A percentile compares a stretch with the other conserved stretches of the same genome.
Conservation (phyloP, 2,329 filamentous ascomycete species). For the Capronia americana region DNA sequence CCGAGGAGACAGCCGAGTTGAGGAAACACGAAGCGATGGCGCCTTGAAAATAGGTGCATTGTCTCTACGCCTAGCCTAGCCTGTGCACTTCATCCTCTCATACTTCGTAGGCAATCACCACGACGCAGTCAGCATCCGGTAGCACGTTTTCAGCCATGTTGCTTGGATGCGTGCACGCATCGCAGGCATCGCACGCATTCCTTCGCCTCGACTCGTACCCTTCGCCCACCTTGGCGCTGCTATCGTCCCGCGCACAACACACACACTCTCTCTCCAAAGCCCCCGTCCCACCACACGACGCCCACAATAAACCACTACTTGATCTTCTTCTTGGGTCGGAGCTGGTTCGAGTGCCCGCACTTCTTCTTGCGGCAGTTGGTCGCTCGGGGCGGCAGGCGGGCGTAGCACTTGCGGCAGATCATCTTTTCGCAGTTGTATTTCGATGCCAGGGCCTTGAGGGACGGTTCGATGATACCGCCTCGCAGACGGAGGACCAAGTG, state of each 20-base stretch:
- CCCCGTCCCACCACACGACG: conserved; percentile 36
- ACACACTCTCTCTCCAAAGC: conserved; percentile 7
- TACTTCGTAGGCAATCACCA: background rate
- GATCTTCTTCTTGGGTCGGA: conserved; percentile 99
- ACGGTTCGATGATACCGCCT: conserved; percentile 99
- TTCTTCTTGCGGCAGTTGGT: conserved; percentile 99
- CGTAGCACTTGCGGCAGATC: conserved; percentile 99
- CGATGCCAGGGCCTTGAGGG: conserved; percentile 95
- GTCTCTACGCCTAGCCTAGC: background rate
- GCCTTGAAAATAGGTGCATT: conserved; percentile 13
- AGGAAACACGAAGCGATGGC: background rate
- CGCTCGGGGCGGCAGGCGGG: conserved; percentile 96
- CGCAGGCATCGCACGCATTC: background rate
- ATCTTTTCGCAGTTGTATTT: conserved; percentile 99
- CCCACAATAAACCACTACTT: conserved; percentile 68
- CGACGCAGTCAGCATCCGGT: background rate
- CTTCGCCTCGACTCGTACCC: background rate
- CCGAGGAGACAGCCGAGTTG: background rate
- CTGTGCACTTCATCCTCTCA: background rate
- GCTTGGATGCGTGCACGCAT: background rate
- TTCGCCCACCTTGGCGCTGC: background rate
- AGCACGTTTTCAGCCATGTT: background rate
- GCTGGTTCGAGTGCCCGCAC: conserved; percentile 99
- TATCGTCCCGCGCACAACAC: background rate
- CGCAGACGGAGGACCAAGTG: conserved; percentile 98